Evolutionary conservation across 2,329 filamentous ascomycete species (phyloP).

Genomic region (Arthroderma sp.): DNA sequence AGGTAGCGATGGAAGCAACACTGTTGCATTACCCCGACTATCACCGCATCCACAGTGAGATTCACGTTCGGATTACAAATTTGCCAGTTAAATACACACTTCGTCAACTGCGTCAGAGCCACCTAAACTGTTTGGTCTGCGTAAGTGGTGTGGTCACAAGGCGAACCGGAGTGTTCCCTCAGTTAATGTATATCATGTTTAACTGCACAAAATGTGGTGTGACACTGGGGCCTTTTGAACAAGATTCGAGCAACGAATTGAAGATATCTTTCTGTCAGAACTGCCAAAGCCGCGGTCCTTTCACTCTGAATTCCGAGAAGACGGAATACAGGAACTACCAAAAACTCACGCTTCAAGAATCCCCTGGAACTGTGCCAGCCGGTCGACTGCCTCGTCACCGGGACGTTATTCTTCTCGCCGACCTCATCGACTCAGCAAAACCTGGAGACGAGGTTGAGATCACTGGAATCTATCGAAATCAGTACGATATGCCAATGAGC

Average conservation of each 20-base stretch:
- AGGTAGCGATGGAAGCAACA: constrained; percentile 92
- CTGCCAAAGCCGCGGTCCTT: constrained; percentile 88
- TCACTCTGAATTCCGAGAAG: constrained; percentile 91
- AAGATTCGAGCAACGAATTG: constrained; percentile 92
- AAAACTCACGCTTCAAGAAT: constrained; percentile 92
- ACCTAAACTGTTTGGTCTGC: constrained; percentile 88
- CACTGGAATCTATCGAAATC: constrained; percentile 94
- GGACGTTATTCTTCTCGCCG: constrained; percentile 91
- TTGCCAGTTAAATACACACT: constrained; percentile 90
- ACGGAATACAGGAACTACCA: constrained; percentile 98
- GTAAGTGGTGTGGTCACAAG: constrained; percentile 93
- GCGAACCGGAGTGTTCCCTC: constrained; percentile 87
- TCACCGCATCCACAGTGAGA: constrained; percentile 91
- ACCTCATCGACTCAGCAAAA: constrained; percentile 92
- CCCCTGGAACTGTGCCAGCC: constrained; percentile 89
- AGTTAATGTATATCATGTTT: constrained; percentile 97
- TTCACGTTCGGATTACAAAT: constrained; percentile 93
- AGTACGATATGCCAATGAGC: constrained; percentile 93
- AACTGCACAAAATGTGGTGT: constrained; percentile 88
- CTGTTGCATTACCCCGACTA: constrained; percentile 95
- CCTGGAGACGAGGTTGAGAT: constrained; percentile 96
- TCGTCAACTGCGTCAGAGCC: constrained; percentile 84
- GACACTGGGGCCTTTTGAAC: constrained; percentile 76
- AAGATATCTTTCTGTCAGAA: constrained; percentile 94
- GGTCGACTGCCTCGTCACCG: constrained; percentile 85